Conservation (phyloP, 805 yeast species). For the Nematodospora valgi region DNA sequence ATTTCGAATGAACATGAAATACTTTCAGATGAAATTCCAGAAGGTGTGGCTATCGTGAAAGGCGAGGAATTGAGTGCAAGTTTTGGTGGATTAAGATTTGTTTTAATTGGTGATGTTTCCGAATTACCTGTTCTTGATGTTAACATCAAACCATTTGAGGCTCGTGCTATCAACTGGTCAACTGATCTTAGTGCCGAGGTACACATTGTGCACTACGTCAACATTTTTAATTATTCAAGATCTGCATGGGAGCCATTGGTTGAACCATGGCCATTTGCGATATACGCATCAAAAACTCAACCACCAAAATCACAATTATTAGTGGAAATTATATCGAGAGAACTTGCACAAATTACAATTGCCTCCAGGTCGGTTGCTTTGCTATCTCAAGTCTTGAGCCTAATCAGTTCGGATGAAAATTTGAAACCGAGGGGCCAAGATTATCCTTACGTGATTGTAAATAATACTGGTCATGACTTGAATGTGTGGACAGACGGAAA, state of each 20-base stretch:
- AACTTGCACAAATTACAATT: conserved; percentile 73
- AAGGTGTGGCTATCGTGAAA: conserved; percentile 45
- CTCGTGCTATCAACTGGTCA: conserved; percentile 79
- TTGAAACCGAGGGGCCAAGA: conserved; percentile 70
- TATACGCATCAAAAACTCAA: conserved; percentile 55
- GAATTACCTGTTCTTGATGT: conserved; percentile 85
- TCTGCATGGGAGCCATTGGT: conserved; percentile 94
- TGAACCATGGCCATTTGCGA: conserved; percentile 81
- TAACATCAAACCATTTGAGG: conserved; percentile 64
- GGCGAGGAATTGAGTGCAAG: conserved; percentile 67
- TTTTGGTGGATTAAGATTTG: conserved; percentile 74
- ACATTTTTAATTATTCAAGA: conserved; percentile 81
- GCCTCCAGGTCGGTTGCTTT: conserved; percentile 81
- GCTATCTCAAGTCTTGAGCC: conserved; percentile 62
- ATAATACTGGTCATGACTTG: conserved; percentile 83
- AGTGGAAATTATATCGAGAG: conserved; percentile 71
- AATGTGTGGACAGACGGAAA: conserved; percentile 73
- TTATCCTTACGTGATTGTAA: conserved; percentile 75
- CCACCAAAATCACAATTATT: conserved; percentile 47
- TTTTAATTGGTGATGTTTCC: conserved; percentile 85
- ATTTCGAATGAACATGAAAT: conserved; percentile 31
- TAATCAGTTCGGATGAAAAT: conserved; percentile 50
- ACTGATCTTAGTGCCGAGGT: conserved; percentile 72
- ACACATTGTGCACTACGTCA: conserved; percentile 61
- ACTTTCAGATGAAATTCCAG: conserved; percentile 13